Evolutionary conservation across 768 basidiomycete species (phyloP).

Genomic region (Porpolomopsis calyptriformis): DNA sequence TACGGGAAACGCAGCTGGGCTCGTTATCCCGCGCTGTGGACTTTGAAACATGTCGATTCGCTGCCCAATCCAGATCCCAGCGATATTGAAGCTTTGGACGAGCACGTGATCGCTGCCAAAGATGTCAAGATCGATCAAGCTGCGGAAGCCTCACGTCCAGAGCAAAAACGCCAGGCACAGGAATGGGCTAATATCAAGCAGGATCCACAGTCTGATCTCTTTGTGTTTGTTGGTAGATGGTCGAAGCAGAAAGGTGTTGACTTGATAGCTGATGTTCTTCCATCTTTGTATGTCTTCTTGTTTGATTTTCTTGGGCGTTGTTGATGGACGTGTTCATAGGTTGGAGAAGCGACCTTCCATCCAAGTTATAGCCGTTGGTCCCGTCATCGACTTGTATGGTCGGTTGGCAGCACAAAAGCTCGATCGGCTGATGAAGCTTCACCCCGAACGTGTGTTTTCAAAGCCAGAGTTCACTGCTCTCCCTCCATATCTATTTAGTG

Average conservation of each 20-base stretch:
- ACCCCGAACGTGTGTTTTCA: constrained; percentile 89
- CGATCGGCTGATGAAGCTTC: constrained; percentile 86
- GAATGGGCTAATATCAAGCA: constrained; percentile 93
- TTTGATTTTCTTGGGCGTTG: neutral
- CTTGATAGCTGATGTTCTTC: constrained; percentile 93
- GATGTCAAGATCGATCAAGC: constrained; percentile 69
- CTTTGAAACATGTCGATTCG: constrained; percentile 89
- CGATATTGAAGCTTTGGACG: constrained; percentile 88
- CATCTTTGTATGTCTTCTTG: constrained; percentile 50
- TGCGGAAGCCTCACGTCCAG: constrained; percentile 85
- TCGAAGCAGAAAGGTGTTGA: constrained; percentile 99
- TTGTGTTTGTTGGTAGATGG: constrained; percentile 97
- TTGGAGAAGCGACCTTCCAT: constrained; percentile 79
- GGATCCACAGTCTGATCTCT: constrained; percentile 80
- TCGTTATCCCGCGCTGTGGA: constrained; percentile 93
- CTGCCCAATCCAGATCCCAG: constrained; percentile 91
- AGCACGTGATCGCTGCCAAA: constrained; percentile 56
- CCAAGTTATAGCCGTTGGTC: constrained; percentile 83
- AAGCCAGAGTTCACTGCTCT: constrained; percentile 94
- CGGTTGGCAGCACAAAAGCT: constrained; percentile 94
- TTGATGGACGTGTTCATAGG: constrained; percentile 27
- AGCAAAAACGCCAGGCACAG: constrained; percentile 83
- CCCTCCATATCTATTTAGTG: constrained; percentile 87
- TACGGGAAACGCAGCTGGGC: constrained; percentile 97
- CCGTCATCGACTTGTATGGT: constrained; percentile 91